These are phyloP conservation scores for Nidula microcarpa DNA, from an alignment of 768 basidiomycete genomes.

Conservation along the genomic window DNA sequence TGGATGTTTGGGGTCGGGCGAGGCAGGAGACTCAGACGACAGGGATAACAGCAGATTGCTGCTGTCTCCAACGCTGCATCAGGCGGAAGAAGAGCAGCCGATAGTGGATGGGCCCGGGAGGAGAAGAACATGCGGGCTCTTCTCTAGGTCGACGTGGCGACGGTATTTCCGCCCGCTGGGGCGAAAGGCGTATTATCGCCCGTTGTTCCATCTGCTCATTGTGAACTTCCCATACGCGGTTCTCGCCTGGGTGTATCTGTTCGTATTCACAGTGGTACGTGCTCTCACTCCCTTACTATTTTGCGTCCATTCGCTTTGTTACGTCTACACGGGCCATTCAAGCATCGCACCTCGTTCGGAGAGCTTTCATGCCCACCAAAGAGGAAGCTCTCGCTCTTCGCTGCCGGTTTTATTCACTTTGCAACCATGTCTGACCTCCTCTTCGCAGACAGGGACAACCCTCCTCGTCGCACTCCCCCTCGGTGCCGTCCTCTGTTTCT, in stretches of 20 bases:
- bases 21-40: no score
- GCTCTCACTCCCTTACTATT: not conserved
- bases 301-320: no score
- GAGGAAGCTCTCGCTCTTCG: no score
- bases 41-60: no score
- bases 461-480: slow-evolving; percentile 77
- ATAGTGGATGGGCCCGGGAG: not conserved
- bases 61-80: no score
- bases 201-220: slow-evolving; percentile 66
- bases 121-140: slow-evolving; percentile 15
- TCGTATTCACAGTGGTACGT: slow-evolving; percentile 77
- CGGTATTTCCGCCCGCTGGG: slow-evolving; percentile 65
- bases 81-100: no score
- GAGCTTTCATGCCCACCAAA: no score
- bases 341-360: no score
- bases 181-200: slow-evolving; percentile 54
- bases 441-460: slow-evolving; percentile 66
- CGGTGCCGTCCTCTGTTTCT: slow-evolving; percentile 74
- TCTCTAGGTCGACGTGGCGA: slow-evolving; percentile 36
- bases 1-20: slow-evolving; percentile 4
- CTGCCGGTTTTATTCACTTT: not conserved
- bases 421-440: not conserved
- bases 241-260: slow-evolving; percentile 74
- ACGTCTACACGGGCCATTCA: no score
- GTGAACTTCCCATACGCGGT: slow-evolving; percentile 80